Conservation (phyloP, 352 stramenopile genomes). For the Blastocystis sp. region DNA sequence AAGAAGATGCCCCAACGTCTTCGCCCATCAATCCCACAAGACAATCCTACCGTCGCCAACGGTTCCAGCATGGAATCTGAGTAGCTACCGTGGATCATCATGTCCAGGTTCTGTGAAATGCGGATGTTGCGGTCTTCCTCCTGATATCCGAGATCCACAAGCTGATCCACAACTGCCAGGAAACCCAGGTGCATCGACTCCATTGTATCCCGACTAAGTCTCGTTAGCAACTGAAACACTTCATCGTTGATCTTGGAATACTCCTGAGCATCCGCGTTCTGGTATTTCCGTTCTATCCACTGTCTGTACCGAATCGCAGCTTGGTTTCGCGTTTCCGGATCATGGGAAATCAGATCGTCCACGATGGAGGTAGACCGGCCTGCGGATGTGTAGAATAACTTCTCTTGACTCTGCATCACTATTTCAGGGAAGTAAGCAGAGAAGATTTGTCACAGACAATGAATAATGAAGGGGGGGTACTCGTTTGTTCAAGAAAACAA, state of each 20-base stretch:
- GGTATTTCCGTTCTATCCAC: conserved; percentile 40
- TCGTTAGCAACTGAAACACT: conserved; percentile 9
- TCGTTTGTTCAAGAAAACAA: neutral
- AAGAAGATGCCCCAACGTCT: conserved; percentile 51
- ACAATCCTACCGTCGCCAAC: neutral
- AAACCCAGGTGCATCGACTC: conserved; percentile 15
- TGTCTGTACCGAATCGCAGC: neutral
- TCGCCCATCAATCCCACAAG: neutral
- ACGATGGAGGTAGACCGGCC: conserved; percentile 3
- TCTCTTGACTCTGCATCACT: conserved; percentile 26
- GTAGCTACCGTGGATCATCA: neutral
- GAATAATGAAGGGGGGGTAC: too few relatives aligned
- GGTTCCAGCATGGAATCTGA: conserved; percentile 20
- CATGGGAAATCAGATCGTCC: conserved; percentile 22
- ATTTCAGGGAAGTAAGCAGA: neutral
- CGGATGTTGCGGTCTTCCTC: conserved; percentile 54
- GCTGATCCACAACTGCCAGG: conserved; percentile 30
- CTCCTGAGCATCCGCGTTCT: conserved; percentile 48
- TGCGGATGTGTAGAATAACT: neutral
- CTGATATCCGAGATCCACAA: conserved; percentile 56
- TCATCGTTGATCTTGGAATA: conserved; percentile 38
- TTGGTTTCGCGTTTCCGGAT: neutral
- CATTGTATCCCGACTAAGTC: neutral
- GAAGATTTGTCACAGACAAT: too few relatives aligned
- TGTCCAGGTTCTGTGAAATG: conserved; percentile 29